Percentiles rank a stretch among this genome's conserved stretches.
Conservation (phyloP, 495 filamentous ascomycete genomes). For the Aspergillus wentii region DNA sequence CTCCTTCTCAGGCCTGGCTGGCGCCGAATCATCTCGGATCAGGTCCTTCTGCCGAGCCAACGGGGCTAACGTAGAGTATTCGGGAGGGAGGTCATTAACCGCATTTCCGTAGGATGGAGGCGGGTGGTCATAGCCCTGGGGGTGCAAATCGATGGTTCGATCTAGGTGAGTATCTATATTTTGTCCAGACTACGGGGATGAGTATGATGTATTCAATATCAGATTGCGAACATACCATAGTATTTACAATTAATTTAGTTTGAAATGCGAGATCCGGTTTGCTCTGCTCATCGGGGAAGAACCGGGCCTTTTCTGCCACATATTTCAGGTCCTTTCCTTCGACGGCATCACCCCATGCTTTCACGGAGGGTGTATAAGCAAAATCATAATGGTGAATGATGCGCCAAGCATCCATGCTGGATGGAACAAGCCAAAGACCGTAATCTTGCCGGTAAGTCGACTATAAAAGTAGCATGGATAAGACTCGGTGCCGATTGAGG, state of each 20-base stretch:
- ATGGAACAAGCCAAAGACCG: not conserved
- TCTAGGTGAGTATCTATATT: too few relatives aligned
- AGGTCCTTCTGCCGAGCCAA: slow-evolving; percentile 21
- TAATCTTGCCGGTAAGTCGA: slow-evolving; percentile 1
- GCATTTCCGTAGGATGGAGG: slow-evolving; percentile 44
- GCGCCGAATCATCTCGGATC: slow-evolving; percentile 7
- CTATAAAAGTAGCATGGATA: slow-evolving; percentile 8
- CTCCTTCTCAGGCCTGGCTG: slow-evolving; percentile 20
- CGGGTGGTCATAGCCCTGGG: slow-evolving; percentile 19
- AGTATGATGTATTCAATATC: too few relatives aligned
- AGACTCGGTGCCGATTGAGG: too few relatives aligned
- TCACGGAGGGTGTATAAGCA: not conserved
- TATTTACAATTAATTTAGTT: too few relatives aligned
- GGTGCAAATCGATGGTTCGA: too few relatives aligned
- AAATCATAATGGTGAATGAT: slow-evolving; percentile 1
- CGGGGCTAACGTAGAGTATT: slow-evolving; percentile 34
- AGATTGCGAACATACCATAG: too few relatives aligned
- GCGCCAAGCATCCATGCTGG: slow-evolving; percentile 11
- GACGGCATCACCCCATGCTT: not conserved
- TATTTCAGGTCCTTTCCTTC: too few relatives aligned
- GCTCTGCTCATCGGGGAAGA: too few relatives aligned
- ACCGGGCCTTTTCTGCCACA: too few relatives aligned
- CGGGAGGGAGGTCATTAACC: slow-evolving; percentile 36
- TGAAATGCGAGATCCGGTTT: too few relatives aligned
- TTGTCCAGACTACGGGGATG: too few relatives aligned